phyloP scores from a whole-genome alignment of 1,284 basidiomycete genomes.

The Austroboletus olivaceoglutinosus region DNA sequence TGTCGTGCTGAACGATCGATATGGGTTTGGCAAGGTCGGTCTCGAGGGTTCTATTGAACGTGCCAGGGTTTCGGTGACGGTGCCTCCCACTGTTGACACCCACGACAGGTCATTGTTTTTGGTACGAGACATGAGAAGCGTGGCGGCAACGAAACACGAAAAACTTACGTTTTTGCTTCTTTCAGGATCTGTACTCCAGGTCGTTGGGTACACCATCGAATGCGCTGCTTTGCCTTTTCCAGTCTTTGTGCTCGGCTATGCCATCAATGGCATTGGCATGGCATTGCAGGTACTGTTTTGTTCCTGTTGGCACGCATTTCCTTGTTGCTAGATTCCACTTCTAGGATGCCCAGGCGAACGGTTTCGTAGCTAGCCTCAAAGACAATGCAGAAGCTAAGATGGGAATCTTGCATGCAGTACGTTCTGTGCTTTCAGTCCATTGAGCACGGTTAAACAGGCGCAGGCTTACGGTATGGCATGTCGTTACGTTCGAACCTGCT shows the following conservation, averaged over 20 bases:
- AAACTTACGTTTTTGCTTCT: background rate
- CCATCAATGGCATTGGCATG: slow-evolving; percentile 63
- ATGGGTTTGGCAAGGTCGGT: slow-evolving; percentile 34
- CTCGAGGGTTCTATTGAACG: background rate
- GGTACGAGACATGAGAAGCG: slow-evolving; percentile 15
- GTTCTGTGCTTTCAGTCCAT: slow-evolving; percentile 2
- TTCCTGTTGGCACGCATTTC: background rate
- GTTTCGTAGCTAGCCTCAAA: slow-evolving; percentile 30
- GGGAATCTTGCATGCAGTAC: slow-evolving; percentile 31
- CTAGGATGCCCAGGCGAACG: slow-evolving; percentile 34
- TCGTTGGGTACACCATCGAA: slow-evolving; percentile 52
- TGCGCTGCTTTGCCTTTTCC: slow-evolving; percentile 64
- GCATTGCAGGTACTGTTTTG: slow-evolving; percentile 37
- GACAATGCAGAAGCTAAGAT: slow-evolving; percentile 31
- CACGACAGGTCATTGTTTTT: slow-evolving; percentile 26
- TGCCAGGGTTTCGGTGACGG: too few relatives aligned
- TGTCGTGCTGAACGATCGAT: slow-evolving; percentile 25
- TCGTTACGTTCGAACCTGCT: background rate
- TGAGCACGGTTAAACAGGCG: background rate
- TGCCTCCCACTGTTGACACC: too few relatives aligned
- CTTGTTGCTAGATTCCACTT: background rate
- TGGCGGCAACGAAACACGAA: too few relatives aligned
- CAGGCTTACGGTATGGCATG: slow-evolving; percentile 35
- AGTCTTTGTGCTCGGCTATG: slow-evolving; percentile 54
- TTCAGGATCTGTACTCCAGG: slow-evolving; percentile 35